These are phyloP conservation scores for Malbranchea zuffiana DNA, from an alignment of 2,329 filamentous ascomycete genomes.

Conservation along the genomic window DNA sequence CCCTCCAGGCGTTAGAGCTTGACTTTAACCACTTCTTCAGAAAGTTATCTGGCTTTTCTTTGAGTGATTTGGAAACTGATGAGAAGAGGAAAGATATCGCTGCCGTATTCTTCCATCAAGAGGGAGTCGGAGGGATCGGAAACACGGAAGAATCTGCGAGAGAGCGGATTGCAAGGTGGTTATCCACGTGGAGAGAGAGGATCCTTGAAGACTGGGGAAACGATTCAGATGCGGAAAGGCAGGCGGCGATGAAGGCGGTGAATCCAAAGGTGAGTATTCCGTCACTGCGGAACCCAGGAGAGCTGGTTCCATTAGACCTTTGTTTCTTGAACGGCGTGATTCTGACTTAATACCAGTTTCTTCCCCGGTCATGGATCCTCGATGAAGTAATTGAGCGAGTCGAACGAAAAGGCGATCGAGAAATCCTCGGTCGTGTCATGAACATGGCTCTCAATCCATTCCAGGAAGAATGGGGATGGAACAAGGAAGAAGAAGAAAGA, in stretches of 20 bases:
- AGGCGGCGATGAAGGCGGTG: conserved; percentile 64
- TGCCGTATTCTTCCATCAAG: conserved; percentile 65
- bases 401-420: conserved; percentile 69
- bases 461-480: conserved; percentile 52
- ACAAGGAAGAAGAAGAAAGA: conserved; percentile 64
- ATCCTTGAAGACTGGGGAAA: conserved; percentile 66
- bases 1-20: conserved; percentile 67
- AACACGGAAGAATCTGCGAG: conserved; percentile 54
- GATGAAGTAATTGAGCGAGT: conserved; percentile 87
- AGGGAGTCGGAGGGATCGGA: conserved; percentile 51
- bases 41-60: conserved; percentile 53
- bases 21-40: conserved; percentile 96
- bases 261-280: conserved; percentile 59
- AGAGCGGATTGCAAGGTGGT: conserved; percentile 62
- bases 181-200: conserved; percentile 64
- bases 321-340: too few relatives aligned
- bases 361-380: conserved; percentile 81
- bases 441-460: conserved; percentile 77
- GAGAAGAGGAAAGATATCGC: conserved; percentile 55
- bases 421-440: conserved; percentile 67
- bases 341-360: conserved; percentile 43
- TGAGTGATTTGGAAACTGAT: conserved; percentile 54
- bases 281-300: not conserved
- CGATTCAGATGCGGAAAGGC: conserved; percentile 51
- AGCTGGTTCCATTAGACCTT: conserved; percentile 9